Evolutionary conservation across 208 protist species (phyloP).

Genomic region (Wallacemonas sp.): DNA sequence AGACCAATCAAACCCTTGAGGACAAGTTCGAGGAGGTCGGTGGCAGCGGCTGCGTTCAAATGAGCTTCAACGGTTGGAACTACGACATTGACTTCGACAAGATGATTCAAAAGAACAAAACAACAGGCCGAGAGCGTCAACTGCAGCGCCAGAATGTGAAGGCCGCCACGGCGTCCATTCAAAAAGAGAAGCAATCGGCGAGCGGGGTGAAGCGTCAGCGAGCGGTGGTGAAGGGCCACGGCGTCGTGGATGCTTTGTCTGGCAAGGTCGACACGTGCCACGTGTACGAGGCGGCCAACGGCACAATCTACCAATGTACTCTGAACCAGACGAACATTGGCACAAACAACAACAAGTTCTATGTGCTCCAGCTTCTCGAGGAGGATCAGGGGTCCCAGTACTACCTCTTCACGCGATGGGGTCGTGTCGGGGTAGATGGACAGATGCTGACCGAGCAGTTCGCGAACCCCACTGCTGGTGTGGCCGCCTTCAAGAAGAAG

Average conservation of each 20-base stretch:
- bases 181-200: slow-evolving; percentile 23
- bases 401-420: slow-evolving; percentile 80
- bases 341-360: slow-evolving; percentile 89
- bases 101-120: slow-evolving; percentile 33
- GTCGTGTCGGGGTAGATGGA: slow-evolving; percentile 67
- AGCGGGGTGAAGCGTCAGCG: slow-evolving; percentile 22
- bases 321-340: slow-evolving; percentile 84
- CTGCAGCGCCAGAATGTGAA: slow-evolving; percentile 16
- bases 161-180: slow-evolving; percentile 13
- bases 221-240: slow-evolving; percentile 63
- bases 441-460: slow-evolving; percentile 45
- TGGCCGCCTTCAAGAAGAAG: slow-evolving; percentile 38
- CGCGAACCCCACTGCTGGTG: slow-evolving; percentile 23
- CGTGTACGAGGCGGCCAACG: slow-evolving; percentile 47
- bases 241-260: slow-evolving; percentile 67
- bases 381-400: slow-evolving; percentile 34
- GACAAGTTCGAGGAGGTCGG: slow-evolving; percentile 6
- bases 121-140: slow-evolving; percentile 16
- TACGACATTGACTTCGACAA: slow-evolving; percentile 35
- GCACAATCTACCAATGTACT: slow-evolving; percentile 68
- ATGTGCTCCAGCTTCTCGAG: slow-evolving; percentile 84
- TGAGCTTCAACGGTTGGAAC: slow-evolving; percentile 28
- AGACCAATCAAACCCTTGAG: slow-evolving; percentile 22
- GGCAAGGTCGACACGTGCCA: slow-evolving; percentile 51
- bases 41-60: slow-evolving; percentile 10